Conservation (phyloP, 257 asterid genomes). For the Ophiorrhiza pumila region DNA sequence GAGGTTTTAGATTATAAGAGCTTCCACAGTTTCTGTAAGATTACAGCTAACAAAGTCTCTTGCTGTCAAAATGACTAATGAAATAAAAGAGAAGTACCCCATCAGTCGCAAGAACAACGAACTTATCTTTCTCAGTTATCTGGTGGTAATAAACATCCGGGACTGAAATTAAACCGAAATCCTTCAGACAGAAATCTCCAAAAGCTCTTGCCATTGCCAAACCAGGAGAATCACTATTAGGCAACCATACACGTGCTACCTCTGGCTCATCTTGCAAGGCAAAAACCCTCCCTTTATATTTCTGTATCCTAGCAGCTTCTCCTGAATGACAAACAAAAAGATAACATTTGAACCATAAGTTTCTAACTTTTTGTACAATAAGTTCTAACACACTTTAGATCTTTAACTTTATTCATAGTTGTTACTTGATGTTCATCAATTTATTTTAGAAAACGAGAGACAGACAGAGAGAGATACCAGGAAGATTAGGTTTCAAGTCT, state of each 20-base stretch:
- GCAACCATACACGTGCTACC: constrained; percentile 98
- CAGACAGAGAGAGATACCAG: constrained; percentile 50
- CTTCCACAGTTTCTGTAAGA: not conserved
- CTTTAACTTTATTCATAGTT: not conserved
- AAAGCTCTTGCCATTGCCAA: constrained; percentile 99
- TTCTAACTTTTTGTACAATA: not conserved
- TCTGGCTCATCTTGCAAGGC: constrained; percentile 99
- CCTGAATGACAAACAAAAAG: constrained; percentile 36
- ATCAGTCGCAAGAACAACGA: constrained; percentile 87
- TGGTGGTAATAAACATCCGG: constrained; percentile 94
- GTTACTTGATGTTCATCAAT: not conserved
- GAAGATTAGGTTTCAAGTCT: constrained; percentile 99
- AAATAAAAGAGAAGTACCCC: constrained; percentile 49
- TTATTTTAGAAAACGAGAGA: not conserved
- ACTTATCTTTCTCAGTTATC: constrained; percentile 61
- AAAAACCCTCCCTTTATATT: constrained; percentile 91
- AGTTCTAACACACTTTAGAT: not conserved
- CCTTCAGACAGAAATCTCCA: constrained; percentile 97
- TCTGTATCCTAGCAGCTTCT: constrained; percentile 94
- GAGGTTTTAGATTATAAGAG: not conserved
- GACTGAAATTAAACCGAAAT: constrained; percentile 88
- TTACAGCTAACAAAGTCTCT: not conserved
- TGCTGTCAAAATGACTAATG: not conserved
- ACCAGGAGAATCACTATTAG: constrained; percentile 95
- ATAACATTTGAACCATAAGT: not conserved